phyloP scores from a whole-genome alignment of 495 filamentous ascomycete species.

The Recurvomyces mirabilis region DNA sequence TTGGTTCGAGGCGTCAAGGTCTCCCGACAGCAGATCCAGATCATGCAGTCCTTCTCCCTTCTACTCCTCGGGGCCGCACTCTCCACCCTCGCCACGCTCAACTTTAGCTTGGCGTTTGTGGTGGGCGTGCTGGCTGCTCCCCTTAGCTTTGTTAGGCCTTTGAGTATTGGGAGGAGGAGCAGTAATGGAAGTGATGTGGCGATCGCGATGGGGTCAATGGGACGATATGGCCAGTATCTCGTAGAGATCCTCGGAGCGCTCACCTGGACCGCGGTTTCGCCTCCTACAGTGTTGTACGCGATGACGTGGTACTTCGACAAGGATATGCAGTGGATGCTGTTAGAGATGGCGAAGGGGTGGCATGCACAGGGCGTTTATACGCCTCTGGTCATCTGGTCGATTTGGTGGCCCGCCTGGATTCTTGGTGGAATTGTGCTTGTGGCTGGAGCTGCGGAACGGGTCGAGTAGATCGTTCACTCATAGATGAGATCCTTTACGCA shows the following conservation, averaged over 20 bases:
- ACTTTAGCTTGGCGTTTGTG: constrained; percentile 85
- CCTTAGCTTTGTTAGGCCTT: constrained; percentile 56
- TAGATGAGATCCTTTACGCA: too few relatives aligned
- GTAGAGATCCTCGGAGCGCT: constrained; percentile 1
- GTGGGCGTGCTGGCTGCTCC: constrained; percentile 69
- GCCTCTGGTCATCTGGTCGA: constrained; percentile 82
- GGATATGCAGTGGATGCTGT: constrained; percentile 46
- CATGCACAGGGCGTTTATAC: constrained; percentile 85
- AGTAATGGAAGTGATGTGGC: not conserved
- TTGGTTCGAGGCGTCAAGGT: constrained; percentile 40
- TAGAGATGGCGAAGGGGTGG: constrained; percentile 80
- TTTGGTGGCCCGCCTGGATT: constrained; percentile 98
- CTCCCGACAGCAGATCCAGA: constrained; percentile 56
- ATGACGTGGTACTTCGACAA: constrained; percentile 33
- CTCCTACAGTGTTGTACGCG: constrained; percentile 49
- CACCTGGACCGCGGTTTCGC: constrained; percentile 45
- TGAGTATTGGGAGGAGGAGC: constrained; percentile 16
- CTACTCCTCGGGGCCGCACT: constrained; percentile 84
- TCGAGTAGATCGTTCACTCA: too few relatives aligned
- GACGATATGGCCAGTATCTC: too few relatives aligned
- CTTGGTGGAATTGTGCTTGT: constrained; percentile 33
- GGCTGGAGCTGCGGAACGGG: not conserved
- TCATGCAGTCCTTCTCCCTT: constrained; percentile 85
- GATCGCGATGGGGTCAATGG: not conserved
- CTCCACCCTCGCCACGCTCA: constrained; percentile 85